Evolutionary conservation across 176 grass and related monocot genomes (phyloP), one percentile per base, ranked within the genome.

Genomic region (Ampelocalamus luodianensis): DNA sequence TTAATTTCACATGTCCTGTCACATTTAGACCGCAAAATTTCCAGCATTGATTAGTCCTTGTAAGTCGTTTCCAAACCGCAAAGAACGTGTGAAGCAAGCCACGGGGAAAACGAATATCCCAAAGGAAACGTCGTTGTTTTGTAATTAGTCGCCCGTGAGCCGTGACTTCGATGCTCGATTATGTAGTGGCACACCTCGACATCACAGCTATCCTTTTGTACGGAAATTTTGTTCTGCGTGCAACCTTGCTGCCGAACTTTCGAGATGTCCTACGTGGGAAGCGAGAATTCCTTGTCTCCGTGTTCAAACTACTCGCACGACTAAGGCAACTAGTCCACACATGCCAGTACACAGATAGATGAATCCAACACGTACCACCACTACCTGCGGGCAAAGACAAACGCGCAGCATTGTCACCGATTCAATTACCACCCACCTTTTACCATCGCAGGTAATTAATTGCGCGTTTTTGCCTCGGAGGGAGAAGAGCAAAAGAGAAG

Each of bases 1-100:
- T 23, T 22, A 22, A 43, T 67, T 68, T 76, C 11, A 6, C 38
- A 38, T 5, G 70, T 32, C 24, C 48, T 22, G 61, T 87, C 85
- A 10, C 59, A 6, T 51, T 66, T 45, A 20, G 3, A 74, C 68
- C 1, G 26, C 22, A 65, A 71, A n/a, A 15, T 1, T 6, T 38
- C 40, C 27, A 18, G 12, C n/a, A 2, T 20, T 10, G 55, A 24
- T 24, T 59, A 59, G 49, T 60, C 18, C 4, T 17, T 16, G 14
- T 34, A 58, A 14, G 75, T 17, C 4, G 11, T 4, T 34, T 10
- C 16, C 10, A 53, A 22, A 42, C 6, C 24, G 66, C 44, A 22
- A 67, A 14, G 4, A 77, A 60, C 58, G 58, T 84, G 59, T 48
- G 69, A 65, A 64, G 32, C 43, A 84, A 64, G 32, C 40, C 58